These are phyloP conservation scores for Puccinia horiana DNA, from an alignment of 1,284 basidiomycete genomes.

Conservation along the genomic window DNA sequence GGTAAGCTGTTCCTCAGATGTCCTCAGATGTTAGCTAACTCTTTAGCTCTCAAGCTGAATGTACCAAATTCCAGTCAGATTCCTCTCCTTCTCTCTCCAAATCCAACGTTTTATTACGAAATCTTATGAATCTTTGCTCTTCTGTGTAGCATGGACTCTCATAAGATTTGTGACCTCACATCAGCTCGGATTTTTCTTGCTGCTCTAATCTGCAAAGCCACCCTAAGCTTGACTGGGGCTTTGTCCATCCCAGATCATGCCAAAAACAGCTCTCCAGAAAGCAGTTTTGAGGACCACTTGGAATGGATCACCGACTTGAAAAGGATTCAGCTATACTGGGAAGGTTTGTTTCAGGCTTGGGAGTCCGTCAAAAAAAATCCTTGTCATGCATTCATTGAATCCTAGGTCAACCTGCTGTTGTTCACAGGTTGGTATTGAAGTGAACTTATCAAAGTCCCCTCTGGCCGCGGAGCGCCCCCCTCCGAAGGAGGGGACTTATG, in stretches of 20 bases:
- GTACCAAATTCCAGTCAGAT: constrained; percentile 69
- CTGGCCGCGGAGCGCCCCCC: too few species aligned
- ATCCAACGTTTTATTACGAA: too few species aligned
- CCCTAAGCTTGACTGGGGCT: constrained; percentile 16
- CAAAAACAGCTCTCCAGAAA: neutral
- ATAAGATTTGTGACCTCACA: constrained; percentile 73
- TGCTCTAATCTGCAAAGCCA: constrained; percentile 63
- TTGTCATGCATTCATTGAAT: too few species aligned
- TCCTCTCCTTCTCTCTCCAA: constrained; percentile 59
- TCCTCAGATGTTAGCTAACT: too few species aligned
- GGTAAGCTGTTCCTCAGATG: neutral
- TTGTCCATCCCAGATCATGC: constrained; percentile 52
- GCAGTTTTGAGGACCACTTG: neutral
- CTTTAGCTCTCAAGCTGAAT: constrained; percentile 78
- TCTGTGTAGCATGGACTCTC: constrained; percentile 67
- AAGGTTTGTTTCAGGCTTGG: constrained; percentile 6
- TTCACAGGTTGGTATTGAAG: constrained; percentile 80
- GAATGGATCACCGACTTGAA: constrained; percentile 81
- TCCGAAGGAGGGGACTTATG: too few species aligned
- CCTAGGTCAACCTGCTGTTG: too few species aligned
- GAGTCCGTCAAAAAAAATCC: neutral
- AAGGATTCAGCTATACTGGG: constrained; percentile 85
- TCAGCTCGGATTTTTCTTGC: constrained; percentile 86
- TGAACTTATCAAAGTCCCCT: too few species aligned
- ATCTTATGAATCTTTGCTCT: too few species aligned